phyloP scores from a whole-genome alignment of 345 rosid species.

The Carallia pectinifolia region DNA sequence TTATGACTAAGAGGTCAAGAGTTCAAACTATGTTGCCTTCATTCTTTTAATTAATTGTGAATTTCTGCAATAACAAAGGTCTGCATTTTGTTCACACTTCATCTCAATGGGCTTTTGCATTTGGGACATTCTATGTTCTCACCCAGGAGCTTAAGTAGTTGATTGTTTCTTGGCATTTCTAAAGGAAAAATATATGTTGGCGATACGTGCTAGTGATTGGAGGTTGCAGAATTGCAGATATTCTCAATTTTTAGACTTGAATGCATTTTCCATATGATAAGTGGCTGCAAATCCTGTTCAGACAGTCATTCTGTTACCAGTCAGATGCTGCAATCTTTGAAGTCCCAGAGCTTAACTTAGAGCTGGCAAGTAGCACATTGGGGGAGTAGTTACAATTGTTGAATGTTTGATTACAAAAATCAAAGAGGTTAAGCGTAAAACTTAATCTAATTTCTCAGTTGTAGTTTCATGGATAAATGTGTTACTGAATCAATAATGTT shows the following conservation, averaged over 20 bases:
- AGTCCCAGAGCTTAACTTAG: constrained; percentile 86
- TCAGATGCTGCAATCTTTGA: constrained; percentile 78
- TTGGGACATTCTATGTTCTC: too few relatives aligned
- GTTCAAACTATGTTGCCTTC: too few relatives aligned
- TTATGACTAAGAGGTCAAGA: too few relatives aligned
- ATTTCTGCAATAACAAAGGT: too few relatives aligned
- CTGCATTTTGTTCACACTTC: too few relatives aligned
- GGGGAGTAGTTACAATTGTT: constrained; percentile 84
- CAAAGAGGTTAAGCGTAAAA: constrained; percentile 70
- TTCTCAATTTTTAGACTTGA: not conserved
- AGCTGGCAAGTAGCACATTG: constrained; percentile 77
- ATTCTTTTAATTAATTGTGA: too few relatives aligned
- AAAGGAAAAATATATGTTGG: too few relatives aligned
- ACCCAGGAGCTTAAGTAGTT: too few relatives aligned
- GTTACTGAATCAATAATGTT: not conserved
- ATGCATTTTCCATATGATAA: not conserved
- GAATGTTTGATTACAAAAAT: constrained; percentile 91
- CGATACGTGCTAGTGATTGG: too few relatives aligned
- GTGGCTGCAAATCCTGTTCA: not conserved
- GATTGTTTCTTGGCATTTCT: too few relatives aligned
- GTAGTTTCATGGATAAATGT: not conserved
- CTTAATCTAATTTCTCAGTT: constrained; percentile 9
- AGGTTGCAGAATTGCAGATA: too few relatives aligned
- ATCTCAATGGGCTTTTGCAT: too few relatives aligned
- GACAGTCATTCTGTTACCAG: constrained; percentile 34